Conservation (phyloP, 2,329 filamentous ascomycete species). For the Apiospora aurea region DNA sequence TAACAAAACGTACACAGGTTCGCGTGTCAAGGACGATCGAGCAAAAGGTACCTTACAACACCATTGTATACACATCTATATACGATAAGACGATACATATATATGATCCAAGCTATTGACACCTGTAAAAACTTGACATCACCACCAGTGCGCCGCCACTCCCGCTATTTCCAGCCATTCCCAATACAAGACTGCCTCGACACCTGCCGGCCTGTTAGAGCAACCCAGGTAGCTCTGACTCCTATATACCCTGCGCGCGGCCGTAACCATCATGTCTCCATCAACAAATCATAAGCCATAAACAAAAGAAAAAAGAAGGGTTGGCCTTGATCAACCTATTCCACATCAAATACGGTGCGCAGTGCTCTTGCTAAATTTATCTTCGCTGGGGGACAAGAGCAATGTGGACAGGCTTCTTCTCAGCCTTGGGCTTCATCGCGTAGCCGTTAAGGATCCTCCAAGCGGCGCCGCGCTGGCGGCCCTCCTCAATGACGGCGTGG, state of each 20-base stretch:
- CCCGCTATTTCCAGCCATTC: background rate
- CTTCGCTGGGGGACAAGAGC: constrained; percentile 16
- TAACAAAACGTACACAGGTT: background rate
- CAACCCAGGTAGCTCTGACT: background rate
- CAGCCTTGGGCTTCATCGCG: constrained; percentile 63
- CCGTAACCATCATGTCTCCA: background rate
- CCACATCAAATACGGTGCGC: background rate
- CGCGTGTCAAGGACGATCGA: background rate
- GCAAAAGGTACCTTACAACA: background rate
- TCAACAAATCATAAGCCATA: constrained; percentile 15
- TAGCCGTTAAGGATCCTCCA: constrained; percentile 70
- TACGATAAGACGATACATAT: background rate
- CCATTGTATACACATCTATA: background rate
- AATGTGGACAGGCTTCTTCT: constrained; percentile 25
- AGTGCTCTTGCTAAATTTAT: background rate
- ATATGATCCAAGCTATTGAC: background rate
- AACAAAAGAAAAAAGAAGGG: background rate
- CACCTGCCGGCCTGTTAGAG: constrained; percentile 8
- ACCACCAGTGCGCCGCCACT: background rate
- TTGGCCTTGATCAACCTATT: background rate
- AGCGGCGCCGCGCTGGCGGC: constrained; percentile 62
- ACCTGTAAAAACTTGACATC: background rate
- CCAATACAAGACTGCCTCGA: constrained; percentile 7
- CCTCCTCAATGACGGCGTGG: constrained; percentile 69
- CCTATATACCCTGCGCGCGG: constrained; percentile 1